phyloP scores from a whole-genome alignment of 192 early-diverging fungal genomes.

The Phycomyces nitens region DNA sequence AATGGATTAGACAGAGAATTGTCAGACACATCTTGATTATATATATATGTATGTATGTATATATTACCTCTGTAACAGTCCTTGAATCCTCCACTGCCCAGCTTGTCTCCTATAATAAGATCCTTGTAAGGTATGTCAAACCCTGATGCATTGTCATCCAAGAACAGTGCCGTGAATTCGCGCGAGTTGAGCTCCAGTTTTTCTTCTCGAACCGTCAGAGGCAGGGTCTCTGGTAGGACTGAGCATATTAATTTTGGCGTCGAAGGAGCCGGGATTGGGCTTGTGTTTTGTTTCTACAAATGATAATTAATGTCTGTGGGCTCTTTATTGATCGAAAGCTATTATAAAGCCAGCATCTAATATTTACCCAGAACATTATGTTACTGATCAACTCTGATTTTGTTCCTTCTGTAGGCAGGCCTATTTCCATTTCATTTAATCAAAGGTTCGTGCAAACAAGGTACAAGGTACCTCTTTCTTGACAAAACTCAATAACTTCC shows the following conservation, averaged over 20 bases:
- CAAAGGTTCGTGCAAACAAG: no score
- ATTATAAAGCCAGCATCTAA: background rate
- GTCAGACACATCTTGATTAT: background rate
- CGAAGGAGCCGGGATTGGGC: slow-evolving; percentile 65
- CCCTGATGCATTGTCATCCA: slow-evolving; percentile 39
- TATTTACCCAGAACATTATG: slow-evolving; percentile 59
- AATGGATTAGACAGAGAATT: background rate
- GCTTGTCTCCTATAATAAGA: slow-evolving; percentile 58
- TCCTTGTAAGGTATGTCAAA: slow-evolving; percentile 61
- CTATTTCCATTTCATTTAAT: slow-evolving; percentile 34
- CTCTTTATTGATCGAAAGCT: background rate
- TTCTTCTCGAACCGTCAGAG: slow-evolving; percentile 22
- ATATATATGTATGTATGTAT: slow-evolving; percentile 29
- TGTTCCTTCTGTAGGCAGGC: slow-evolving; percentile 58
- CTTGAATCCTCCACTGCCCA: slow-evolving; percentile 76
- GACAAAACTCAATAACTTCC: slow-evolving; percentile 68
- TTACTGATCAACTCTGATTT: slow-evolving; percentile 56
- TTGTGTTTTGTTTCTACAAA: slow-evolving; percentile 56
- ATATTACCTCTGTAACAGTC: slow-evolving; percentile 68
- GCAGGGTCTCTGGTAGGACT: slow-evolving; percentile 41
- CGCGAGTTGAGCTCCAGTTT: slow-evolving; percentile 31
- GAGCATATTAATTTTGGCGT: slow-evolving; percentile 57
- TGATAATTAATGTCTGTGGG: background rate
- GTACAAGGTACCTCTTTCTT: slow-evolving; percentile 55
- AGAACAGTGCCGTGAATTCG: slow-evolving; percentile 43